Conservation (phyloP, 116 monocot species). For the Trichopus zeylanicus region DNA sequence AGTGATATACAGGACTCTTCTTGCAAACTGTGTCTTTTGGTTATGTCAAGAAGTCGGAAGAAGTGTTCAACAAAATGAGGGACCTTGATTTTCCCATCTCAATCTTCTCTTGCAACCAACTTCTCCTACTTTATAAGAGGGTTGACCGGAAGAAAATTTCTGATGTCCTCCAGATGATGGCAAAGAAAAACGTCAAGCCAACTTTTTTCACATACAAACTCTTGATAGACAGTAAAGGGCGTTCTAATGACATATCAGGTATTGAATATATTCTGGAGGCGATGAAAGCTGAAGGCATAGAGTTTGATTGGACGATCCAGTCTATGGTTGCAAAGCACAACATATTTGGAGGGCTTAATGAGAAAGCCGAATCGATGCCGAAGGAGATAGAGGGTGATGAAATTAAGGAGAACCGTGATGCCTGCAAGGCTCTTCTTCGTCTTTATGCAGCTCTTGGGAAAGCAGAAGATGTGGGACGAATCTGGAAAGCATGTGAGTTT, state of each 20-base stretch:
- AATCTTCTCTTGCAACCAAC: conserved; percentile 65
- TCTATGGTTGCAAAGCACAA: conserved; percentile 48
- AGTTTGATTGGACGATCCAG: conserved; percentile 20
- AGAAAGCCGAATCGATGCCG: conserved; percentile 39
- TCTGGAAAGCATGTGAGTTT: conserved; percentile 56
- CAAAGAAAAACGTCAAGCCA: conserved; percentile 64
- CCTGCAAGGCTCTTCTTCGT: conserved; percentile 41
- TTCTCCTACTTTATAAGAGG: conserved; percentile 67
- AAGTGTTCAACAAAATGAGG: conserved; percentile 68
- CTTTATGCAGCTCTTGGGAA: conserved; percentile 55
- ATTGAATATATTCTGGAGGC: conserved; percentile 58
- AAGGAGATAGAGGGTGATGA: conserved; percentile 69
- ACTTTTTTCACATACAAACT: conserved; percentile 55
- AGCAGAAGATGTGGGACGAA: conserved; percentile 54
- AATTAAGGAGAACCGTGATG: conserved; percentile 29
- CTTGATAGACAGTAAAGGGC: conserved; percentile 75
- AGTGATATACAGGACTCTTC: conserved; percentile 53
- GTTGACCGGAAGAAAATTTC: conserved; percentile 60
- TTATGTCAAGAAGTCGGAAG: conserved; percentile 61
- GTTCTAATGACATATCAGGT: conserved; percentile 44
- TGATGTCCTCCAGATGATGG: conserved; percentile 70
- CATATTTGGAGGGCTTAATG: conserved; percentile 32
- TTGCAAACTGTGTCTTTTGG: conserved; percentile 45
- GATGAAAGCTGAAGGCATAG: conserved; percentile 59
- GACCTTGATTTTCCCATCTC: conserved; percentile 51